phyloP scores from a whole-genome alignment of 805 yeast genomes.

The Metschnikowia cerradonensis region DNA sequence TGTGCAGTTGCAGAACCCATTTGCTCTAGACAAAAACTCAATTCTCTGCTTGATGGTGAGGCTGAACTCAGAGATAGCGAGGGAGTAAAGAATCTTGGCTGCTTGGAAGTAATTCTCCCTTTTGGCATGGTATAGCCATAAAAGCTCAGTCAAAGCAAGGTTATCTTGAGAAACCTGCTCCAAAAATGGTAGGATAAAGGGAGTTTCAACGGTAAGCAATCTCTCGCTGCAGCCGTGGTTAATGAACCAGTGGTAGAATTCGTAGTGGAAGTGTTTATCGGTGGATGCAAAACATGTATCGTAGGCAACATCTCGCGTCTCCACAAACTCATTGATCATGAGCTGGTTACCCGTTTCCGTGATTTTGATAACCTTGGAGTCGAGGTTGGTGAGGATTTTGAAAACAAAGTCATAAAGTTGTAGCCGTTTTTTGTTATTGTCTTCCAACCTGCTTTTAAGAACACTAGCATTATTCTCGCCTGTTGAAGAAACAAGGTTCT shows the following conservation, averaged over 20 bases:
- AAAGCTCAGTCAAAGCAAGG: conserved; percentile 69
- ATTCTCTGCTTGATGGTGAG: conserved; percentile 70
- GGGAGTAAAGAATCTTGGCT: conserved; percentile 66
- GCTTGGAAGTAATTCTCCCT: conserved; percentile 75
- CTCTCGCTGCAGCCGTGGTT: conserved; percentile 72
- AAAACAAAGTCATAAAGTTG: conserved; percentile 70
- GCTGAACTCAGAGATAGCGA: conserved; percentile 71
- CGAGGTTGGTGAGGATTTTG: conserved; percentile 68
- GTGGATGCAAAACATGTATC: conserved; percentile 65
- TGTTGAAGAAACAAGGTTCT: conserved; percentile 3
- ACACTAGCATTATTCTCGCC: conserved; percentile 8
- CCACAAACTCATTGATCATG: conserved; percentile 48
- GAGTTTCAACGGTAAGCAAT: conserved; percentile 74
- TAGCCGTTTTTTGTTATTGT: conserved; percentile 19
- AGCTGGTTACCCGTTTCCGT: conserved; percentile 34
- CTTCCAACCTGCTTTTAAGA: conserved; percentile 9
- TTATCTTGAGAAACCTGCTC: conserved; percentile 62
- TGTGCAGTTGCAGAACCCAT: conserved; percentile 84
- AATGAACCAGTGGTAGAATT: conserved; percentile 89
- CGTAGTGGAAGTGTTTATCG: conserved; percentile 87
- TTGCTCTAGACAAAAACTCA: conserved; percentile 86
- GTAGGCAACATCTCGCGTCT: conserved; percentile 69
- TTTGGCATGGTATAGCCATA: conserved; percentile 88
- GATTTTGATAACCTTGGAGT: conserved; percentile 52
- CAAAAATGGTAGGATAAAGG: conserved; percentile 73